A percentile compares a stretch with the other conserved stretches of the same genome.
phyloP scores from a whole-genome alignment of 768 basidiomycete species.

The Podaxis sp. region DNA sequence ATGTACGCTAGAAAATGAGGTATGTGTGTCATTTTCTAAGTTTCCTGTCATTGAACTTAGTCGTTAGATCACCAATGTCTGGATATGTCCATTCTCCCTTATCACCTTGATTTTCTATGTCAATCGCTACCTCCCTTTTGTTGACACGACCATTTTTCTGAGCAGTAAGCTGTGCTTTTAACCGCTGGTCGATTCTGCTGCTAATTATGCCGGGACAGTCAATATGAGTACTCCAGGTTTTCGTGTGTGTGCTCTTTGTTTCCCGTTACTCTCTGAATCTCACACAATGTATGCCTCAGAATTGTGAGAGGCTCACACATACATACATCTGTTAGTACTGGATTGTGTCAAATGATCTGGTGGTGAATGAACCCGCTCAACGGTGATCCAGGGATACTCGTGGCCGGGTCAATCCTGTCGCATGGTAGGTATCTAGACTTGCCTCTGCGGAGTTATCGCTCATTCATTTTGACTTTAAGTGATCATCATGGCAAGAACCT shows the following conservation, averaged over 20 bases:
- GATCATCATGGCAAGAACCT: neutral
- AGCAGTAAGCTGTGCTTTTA: neutral
- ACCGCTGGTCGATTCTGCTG: neutral
- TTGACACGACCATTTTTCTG: neutral
- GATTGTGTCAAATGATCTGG: neutral
- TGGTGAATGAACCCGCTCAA: neutral
- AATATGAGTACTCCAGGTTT: neutral
- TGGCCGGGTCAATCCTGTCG: neutral
- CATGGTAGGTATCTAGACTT: neutral
- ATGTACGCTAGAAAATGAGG: conserved; percentile 7
- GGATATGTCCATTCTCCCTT: neutral
- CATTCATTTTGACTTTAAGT: neutral
- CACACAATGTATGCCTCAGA: neutral
- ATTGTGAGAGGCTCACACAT: neutral
- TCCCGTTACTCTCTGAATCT: neutral
- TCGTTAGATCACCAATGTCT: neutral
- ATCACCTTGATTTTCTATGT: conserved; percentile 2
- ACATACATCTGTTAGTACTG: neutral
- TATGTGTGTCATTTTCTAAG: neutral
- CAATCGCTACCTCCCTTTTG: conserved; percentile 6
- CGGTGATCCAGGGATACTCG: neutral
- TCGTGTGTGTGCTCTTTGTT: neutral
- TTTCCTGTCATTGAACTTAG: neutral
- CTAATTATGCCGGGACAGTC: neutral
- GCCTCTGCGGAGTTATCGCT: neutral